phyloP scores from a whole-genome alignment of 2,329 filamentous ascomycete species.

The Pseudogymnoascus sp. region DNA sequence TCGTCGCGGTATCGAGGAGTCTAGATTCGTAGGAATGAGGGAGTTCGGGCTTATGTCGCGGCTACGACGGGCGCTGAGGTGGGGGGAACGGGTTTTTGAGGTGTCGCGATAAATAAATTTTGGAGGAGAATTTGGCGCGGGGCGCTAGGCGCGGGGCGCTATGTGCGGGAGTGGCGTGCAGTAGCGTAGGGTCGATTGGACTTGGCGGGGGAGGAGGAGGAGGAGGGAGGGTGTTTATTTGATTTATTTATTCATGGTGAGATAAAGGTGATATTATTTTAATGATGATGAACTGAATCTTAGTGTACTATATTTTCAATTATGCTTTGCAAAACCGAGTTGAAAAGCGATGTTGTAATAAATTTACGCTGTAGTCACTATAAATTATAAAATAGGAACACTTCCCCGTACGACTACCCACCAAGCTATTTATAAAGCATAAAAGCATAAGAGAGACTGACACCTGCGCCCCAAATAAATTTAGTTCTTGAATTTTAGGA shows the following conservation, averaged over 20 bases:
- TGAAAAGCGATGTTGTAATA: not conserved
- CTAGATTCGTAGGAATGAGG: not conserved
- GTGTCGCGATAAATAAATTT: conserved; percentile 9
- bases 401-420: not conserved
- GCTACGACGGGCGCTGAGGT: not conserved
- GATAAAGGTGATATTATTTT: not conserved
- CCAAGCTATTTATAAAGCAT: not conserved
- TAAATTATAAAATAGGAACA: not conserved
- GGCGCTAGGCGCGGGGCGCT: conserved; percentile 6
- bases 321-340: not conserved
- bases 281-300: not conserved
- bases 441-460: not conserved
- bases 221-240: not conserved
- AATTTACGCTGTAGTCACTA: not conserved
- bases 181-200: not conserved
- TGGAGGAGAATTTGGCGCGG: conserved; percentile 8
- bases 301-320: not conserved
- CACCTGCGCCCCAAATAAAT: not conserved
- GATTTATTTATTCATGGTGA: not conserved
- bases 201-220: not conserved
- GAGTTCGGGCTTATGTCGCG: conserved; percentile 3
- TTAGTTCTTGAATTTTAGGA: not conserved
- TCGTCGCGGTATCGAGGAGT: not conserved
- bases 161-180: conserved; percentile 6
- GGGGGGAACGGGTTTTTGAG: not conserved